phyloP scores from a whole-genome alignment of 148 eudicot genomes.

The Silene uniflora region DNA sequence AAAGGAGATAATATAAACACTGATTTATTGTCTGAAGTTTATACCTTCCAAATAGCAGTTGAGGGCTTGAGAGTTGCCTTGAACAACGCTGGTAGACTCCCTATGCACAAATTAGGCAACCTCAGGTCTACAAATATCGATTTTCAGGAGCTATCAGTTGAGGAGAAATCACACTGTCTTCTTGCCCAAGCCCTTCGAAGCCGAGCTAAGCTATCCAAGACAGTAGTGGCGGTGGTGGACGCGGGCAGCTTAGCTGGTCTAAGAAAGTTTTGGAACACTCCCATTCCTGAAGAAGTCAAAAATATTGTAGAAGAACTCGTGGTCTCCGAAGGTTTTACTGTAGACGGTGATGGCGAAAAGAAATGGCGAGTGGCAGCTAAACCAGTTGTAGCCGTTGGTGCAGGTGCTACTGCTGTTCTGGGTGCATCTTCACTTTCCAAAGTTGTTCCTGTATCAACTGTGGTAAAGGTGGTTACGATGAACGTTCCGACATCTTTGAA shows the following conservation, averaged over 20 bases:
- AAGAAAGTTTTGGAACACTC: conserved; percentile 31
- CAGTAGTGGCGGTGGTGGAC: conserved; percentile 29
- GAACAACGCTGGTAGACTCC: conserved; percentile 26
- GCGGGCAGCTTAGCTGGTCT: conserved; percentile 29
- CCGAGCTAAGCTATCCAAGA: conserved; percentile 28
- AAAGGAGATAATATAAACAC: conserved; percentile 23
- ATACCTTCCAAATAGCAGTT: conserved; percentile 34
- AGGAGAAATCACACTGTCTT: conserved; percentile 33
- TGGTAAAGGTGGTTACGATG: conserved; percentile 53
- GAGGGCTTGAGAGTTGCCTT: conserved; percentile 32
- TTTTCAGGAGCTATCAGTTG: conserved; percentile 26
- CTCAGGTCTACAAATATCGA: conserved; percentile 33
- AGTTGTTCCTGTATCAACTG: conserved; percentile 61
- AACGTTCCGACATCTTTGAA: conserved; percentile 67
- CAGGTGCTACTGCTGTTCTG: conserved; percentile 83
- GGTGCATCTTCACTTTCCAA: conserved; percentile 91
- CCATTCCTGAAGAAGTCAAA: conserved; percentile 25
- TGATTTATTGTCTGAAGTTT: conserved; percentile 28
- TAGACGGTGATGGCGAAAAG: conserved; percentile 28
- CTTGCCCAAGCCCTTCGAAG: conserved; percentile 29
- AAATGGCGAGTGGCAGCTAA: conserved; percentile 35
- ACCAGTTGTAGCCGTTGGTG: conserved; percentile 87
- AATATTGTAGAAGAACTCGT: conserved; percentile 25
- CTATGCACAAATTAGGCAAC: conserved; percentile 39
- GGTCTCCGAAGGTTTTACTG: conserved; percentile 31